Base-by-base conservation (phyloP, 441 rosid species). In the Populus tomentosa region DNA sequence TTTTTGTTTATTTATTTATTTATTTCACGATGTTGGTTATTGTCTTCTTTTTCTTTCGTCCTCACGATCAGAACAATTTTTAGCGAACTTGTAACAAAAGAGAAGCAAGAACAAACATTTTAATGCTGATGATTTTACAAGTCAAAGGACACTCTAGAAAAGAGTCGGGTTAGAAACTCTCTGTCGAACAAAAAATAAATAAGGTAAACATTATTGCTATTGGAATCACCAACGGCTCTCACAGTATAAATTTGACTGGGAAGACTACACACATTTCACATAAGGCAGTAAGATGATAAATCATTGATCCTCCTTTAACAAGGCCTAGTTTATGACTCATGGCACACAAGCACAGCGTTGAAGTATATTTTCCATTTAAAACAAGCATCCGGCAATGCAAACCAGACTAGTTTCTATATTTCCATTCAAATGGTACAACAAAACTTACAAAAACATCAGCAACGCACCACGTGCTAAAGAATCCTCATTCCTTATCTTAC, bases 371-470 rank as follows among this genome's bases (percentile, higher is more conserved):
- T 50, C 59, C 59, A 16, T 14, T 50, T 50, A 50, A 50, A 50
- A 16, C 59, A 50, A 5, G 59, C 59, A 50, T 50, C 5, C 2
- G 7, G 59, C 7, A 4, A 50, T 18, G 59, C 59, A 50, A 16
- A 50, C 59, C 59, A 50, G 59, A 50, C 59, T 50, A 14, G 30
- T 21, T 35, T 78, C 80, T 75, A 71, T 67, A 76, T 71, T 73
- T 74, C 72, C 79, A 46, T 69, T 72, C 63, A 53, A 72, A 73
- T 28, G 30, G 53, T 76, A 80, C 78, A 82, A 30, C 67, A 83
- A 24, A 59, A 78, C 36, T 61, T 73, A 67, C 70, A 50, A 6
- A 42, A 33, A 69, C 72, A 78, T 75, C 76, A 59, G 64, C 67
- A 24, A 75, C 11, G 28, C 9, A 62, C 70, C 69, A 23, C 50